Base-by-base conservation (phyloP, 208 protist species). In the Wallacemonas collosoma region DNA sequence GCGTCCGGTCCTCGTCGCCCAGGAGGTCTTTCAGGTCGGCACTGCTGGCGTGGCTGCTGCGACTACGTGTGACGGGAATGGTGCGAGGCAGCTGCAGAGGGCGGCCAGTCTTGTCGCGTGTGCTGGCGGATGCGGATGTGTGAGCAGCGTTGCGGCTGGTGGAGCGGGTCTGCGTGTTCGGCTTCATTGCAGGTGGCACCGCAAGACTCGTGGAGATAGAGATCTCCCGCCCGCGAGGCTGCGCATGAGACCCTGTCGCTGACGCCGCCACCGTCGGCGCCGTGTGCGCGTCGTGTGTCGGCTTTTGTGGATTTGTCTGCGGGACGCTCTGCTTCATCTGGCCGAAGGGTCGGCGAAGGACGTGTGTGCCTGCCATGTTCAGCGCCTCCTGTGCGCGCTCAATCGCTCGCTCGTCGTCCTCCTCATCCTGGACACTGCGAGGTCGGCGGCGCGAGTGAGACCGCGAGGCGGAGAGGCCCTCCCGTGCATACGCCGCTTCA, bases 311-410 rank as follows among this genome's bases (percentile, higher is more conserved):
- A 26, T 26, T 26, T 26, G 26, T 26, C 26, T 26, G 26, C 26
- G 17, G 54, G 54, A 35, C 54, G 54, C 15, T 58, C 15, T 14
- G 8, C 67, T 62, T 66, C 1, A n/a, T 39, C 47, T 51, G 71
- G 48, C 72, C 61, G 69, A 80, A 77, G 35, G 82, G 77, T 5
- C 70, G 73, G 35, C 76, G 71, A 48, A 83, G 71, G 7, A 87
- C 75, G 15, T 72, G 14, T 36, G 62, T 45, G 8, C 61, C 75
- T 9, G 78, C 73, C 45, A 44, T 63, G 62, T 77, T 76, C 15
- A 87, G 70, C 2, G 76, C 79, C 9, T 79, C 79, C 54, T 76
- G 64, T 3, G 79, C 82, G 3, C 82, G 75, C 15, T 67, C 71
- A 17, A 87, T 58, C 0, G 78, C 82, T n/a, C 55, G 75, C 40